Evolutionary conservation across 352 stramenopile genomes (phyloP).

Genomic region (Nothophytophthora sp.): DNA sequence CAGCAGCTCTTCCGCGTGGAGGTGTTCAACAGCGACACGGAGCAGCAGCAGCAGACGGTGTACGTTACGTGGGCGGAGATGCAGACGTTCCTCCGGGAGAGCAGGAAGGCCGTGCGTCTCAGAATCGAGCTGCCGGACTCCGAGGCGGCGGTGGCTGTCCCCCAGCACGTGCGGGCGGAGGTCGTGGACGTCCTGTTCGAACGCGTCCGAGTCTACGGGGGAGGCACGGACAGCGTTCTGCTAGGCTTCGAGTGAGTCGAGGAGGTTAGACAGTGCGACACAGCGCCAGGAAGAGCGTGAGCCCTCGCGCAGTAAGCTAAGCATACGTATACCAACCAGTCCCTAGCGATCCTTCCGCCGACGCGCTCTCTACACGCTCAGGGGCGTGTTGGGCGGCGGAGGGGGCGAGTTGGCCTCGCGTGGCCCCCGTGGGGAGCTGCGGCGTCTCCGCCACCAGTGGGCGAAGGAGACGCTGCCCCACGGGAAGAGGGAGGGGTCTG

Average conservation of each 20-base stretch:
- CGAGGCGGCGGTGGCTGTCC: conserved; percentile 14
- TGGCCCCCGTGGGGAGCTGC: conserved; percentile 19
- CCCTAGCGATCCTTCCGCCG: too few species aligned
- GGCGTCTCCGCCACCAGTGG: conserved; percentile 75
- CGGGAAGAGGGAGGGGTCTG: conserved; percentile 52
- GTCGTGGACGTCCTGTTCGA: conserved; percentile 66
- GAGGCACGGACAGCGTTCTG: conserved; percentile 48
- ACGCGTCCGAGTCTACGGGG: conserved; percentile 56
- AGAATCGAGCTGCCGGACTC: conserved; percentile 20
- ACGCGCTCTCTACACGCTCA: conserved; percentile 14
- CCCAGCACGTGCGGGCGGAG: conserved; percentile 28
- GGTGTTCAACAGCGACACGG: conserved; percentile 79
- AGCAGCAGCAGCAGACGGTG: conserved; percentile 74
- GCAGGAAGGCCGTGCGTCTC: conserved; percentile 30
- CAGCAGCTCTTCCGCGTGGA: conserved; percentile 73
- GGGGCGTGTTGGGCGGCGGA: conserved; percentile 6
- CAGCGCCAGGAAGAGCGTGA: too few species aligned
- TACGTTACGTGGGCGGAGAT: conserved; percentile 72
- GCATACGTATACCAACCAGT: too few species aligned
- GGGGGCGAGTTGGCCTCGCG: conserved; percentile 7
- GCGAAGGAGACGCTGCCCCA: conserved; percentile 81
- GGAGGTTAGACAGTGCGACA: background rate
- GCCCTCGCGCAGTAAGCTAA: conserved; percentile 2
- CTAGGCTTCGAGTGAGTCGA: conserved; percentile 61
- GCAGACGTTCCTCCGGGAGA: conserved; percentile 53